Evolutionary conservation across 805 yeast genomes (phyloP).

Genomic region (Starmera dryadoides): DNA sequence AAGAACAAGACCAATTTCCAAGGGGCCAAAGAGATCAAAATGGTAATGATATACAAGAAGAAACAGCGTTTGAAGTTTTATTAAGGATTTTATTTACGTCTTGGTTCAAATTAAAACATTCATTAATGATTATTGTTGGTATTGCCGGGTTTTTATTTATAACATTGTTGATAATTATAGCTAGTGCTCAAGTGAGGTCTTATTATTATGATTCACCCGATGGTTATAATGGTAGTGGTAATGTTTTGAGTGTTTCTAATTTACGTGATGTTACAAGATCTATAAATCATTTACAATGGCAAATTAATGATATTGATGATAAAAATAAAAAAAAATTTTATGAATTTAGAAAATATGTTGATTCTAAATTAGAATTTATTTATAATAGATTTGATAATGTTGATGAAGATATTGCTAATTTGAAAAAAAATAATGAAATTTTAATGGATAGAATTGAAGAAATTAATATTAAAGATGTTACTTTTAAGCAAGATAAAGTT

Average conservation of each 20-base stretch:
- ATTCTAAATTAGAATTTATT: slow-evolving; percentile 12
- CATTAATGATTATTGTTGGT: not conserved
- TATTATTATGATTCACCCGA: too few relatives aligned
- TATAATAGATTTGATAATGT: slow-evolving; percentile 1
- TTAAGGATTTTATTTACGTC: not conserved
- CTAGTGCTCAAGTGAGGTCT: not conserved
- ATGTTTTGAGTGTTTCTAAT: slow-evolving; percentile 8
- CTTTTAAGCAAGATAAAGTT: slow-evolving; percentile 3
- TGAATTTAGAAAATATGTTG: slow-evolving; percentile 14
- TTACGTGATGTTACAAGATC: slow-evolving; percentile 15
- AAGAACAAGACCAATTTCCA: too few relatives aligned
- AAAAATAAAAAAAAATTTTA: slow-evolving; percentile 12
- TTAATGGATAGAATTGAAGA: slow-evolving; percentile 6
- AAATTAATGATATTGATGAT: slow-evolving; percentile 15
- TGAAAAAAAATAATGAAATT: slow-evolving; percentile 4
- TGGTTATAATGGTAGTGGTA: slow-evolving; percentile 1
- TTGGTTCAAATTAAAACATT: not conserved
- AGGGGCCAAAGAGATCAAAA: too few relatives aligned
- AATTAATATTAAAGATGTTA: slow-evolving; percentile 6
- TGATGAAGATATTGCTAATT: slow-evolving; percentile 4
- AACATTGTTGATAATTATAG: slow-evolving; percentile 2
- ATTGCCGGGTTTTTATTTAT: not conserved
- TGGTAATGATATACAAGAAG: not conserved
- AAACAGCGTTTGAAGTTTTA: not conserved
- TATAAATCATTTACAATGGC: slow-evolving; percentile 15